Percentiles rank a stretch among this genome's conserved stretches.
Evolutionary conservation across 805 yeast species (phyloP).

Genomic region (Ascoidea rubescens): DNA sequence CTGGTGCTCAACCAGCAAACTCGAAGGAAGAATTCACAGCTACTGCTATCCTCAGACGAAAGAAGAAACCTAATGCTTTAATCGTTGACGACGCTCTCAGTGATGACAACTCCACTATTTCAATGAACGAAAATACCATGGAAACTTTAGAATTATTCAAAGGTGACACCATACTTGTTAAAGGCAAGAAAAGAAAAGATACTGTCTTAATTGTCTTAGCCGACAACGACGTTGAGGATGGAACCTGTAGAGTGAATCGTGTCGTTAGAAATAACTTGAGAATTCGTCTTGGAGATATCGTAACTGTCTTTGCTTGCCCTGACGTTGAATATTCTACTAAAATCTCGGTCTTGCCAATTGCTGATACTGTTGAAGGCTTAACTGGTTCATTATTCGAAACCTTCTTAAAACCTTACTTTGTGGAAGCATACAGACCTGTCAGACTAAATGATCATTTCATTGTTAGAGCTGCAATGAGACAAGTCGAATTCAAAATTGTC

Average conservation of each 20-base stretch:
- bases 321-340: slow-evolving; percentile 95
- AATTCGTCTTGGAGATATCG: slow-evolving; percentile 85
- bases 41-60: slow-evolving; percentile 91
- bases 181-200: slow-evolving; percentile 96
- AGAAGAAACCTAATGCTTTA: slow-evolving; percentile 93
- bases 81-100: slow-evolving; percentile 94
- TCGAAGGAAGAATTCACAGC: slow-evolving; percentile 60
- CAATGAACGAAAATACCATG: slow-evolving; percentile 92
- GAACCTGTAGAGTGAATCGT: slow-evolving; percentile 86
- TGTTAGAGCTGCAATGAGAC: slow-evolving; percentile 98
- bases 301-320: slow-evolving; percentile 89
- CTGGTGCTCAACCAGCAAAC: slow-evolving; percentile 39
- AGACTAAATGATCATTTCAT: slow-evolving; percentile 94
- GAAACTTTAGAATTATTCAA: slow-evolving; percentile 88
- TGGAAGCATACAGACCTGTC: slow-evolving; percentile 97
- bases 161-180: slow-evolving; percentile 94
- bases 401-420: slow-evolving; percentile 93
- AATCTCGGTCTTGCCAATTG: slow-evolving; percentile 90
- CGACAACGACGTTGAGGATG: slow-evolving; percentile 94
- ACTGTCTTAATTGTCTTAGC: slow-evolving; percentile 92
- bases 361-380: slow-evolving; percentile 95
- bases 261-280: slow-evolving; percentile 92
- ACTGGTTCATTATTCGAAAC: slow-evolving; percentile 95
- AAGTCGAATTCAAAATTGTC: slow-evolving; percentile 95
- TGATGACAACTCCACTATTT: slow-evolving; percentile 93